phyloP scores from a whole-genome alignment of 2,329 filamentous ascomycete species.

The Colletotrichum chrysophilum region DNA sequence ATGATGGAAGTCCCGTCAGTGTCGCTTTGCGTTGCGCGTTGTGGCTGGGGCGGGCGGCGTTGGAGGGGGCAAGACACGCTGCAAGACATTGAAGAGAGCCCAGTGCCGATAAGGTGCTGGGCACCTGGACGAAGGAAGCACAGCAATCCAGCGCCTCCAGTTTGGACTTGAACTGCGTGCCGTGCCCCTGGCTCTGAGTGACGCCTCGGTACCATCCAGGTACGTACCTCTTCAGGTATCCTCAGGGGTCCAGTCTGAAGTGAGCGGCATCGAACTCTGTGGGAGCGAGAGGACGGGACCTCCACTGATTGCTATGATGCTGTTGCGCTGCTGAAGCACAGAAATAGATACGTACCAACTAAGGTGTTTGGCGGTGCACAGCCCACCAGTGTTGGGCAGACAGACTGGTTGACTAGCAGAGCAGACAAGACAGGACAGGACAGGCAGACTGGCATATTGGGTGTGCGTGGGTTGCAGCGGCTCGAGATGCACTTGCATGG shows the following conservation, averaged over 20 bases:
- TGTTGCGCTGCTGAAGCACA: neutral
- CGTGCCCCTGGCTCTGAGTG: neutral
- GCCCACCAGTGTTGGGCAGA: neutral
- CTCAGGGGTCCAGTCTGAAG: neutral
- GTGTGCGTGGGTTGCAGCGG: neutral
- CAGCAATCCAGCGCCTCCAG: neutral
- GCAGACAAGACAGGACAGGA: neutral
- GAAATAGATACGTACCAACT: neutral
- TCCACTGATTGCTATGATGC: neutral
- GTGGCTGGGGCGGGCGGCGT: neutral
- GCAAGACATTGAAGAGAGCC: neutral
- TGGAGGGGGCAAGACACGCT: neutral
- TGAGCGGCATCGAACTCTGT: neutral
- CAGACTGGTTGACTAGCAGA: neutral
- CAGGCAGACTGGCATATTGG: neutral
- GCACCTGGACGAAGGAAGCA: neutral
- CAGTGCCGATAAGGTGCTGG: neutral
- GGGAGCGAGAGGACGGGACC: neutral
- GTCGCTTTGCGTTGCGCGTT: slow-evolving; percentile 1
- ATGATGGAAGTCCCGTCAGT: neutral
- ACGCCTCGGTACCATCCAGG: no score
- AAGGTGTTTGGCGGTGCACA: neutral
- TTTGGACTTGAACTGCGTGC: neutral
- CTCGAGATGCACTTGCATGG: neutral
- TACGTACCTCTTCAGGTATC: neutral